Conservation (phyloP, 805 yeast genomes). For the Pichia heedii region DNA sequence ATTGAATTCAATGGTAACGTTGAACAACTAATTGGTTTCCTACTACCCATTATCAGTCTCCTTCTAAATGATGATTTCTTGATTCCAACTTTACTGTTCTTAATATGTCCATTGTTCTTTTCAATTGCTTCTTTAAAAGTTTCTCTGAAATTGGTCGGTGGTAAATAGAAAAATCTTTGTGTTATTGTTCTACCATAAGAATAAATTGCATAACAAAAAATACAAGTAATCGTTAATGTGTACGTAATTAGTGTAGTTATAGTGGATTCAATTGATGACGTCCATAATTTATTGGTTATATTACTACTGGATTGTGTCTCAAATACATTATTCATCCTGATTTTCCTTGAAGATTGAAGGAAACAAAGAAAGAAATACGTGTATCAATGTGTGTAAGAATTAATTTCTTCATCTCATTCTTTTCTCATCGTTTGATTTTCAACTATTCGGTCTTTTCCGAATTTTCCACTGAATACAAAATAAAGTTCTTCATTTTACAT, state of each 20-base stretch:
- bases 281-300: neutral
- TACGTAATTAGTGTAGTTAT: neutral
- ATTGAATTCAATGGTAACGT: slow-evolving; percentile 24
- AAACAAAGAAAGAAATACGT: too few species aligned
- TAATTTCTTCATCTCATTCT: too few species aligned
- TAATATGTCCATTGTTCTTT: slow-evolving; percentile 13
- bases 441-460: too few species aligned
- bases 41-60: slow-evolving; percentile 24
- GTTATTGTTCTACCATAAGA: slow-evolving; percentile 14
- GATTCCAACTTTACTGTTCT: slow-evolving; percentile 18
- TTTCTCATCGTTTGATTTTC: too few species aligned
- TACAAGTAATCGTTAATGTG: neutral
- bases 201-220: slow-evolving; percentile 8
- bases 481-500: too few species aligned
- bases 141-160: slow-evolving; percentile 23
- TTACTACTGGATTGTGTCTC: neutral
- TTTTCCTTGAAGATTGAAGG: too few species aligned
- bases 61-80: slow-evolving; percentile 23
- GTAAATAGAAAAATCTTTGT: slow-evolving; percentile 19
- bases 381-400: too few species aligned
- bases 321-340: neutral
- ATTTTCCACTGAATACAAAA: too few species aligned
- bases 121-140: slow-evolving; percentile 16
- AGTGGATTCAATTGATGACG: too few species aligned
- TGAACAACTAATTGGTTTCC: slow-evolving; percentile 26